Evolutionary conservation across 371 early-diverging fungal genomes (phyloP), one percentile per base, ranked within the genome.

Genomic region (Apophysomyces sp.): DNA sequence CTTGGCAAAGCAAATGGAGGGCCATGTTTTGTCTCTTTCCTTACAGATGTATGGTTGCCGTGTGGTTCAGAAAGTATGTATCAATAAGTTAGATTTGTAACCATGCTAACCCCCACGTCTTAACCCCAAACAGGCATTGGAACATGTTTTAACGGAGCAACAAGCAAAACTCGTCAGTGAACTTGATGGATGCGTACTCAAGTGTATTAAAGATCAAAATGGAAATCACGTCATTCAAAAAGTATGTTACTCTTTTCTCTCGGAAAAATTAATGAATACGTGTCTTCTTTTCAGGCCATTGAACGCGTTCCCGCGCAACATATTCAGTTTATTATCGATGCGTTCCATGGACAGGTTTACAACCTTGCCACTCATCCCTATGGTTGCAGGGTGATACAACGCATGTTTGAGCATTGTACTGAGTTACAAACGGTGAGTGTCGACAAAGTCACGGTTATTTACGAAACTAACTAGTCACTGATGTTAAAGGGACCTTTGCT

Each of bases 211-310:
- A 77, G 99, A 99, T 80, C 99, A 99, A 77, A 99, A 99, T 74
- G 99, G 99, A 51, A 99, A 99, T 77, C 99, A 99, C 68, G 99
- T 99, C 15, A 95, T 99, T 62, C 99, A 99, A 78, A 99, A 99
- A 78, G 63, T 60, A 29, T 11, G 16, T 4, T 21, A n/a, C 8
- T 15, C n/a, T 44, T 44, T 4, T n/a, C 7, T 44, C 11, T 16
- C 29, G 21, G 11, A 34, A 24, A 30, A 29, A 30, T 32, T 31
- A 24, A 55, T n/a, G 4, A 16, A 40, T 7, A 2, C 16, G 16
- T 15, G 9, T n/a, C 16, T 18, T 7, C 4, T 37, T 18, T n/a
- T n/a, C 29, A 63, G 65, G 98, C 97, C 21, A 97, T 99, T 62
- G 99, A 99, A 73, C 89, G 96, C n/a, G 93, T 98, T 9, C 92